Percentiles rank a stretch among this genome's conserved stretches.
phyloP scores from a whole-genome alignment of 2,329 filamentous ascomycete species.

The Colletotrichum sp. region DNA sequence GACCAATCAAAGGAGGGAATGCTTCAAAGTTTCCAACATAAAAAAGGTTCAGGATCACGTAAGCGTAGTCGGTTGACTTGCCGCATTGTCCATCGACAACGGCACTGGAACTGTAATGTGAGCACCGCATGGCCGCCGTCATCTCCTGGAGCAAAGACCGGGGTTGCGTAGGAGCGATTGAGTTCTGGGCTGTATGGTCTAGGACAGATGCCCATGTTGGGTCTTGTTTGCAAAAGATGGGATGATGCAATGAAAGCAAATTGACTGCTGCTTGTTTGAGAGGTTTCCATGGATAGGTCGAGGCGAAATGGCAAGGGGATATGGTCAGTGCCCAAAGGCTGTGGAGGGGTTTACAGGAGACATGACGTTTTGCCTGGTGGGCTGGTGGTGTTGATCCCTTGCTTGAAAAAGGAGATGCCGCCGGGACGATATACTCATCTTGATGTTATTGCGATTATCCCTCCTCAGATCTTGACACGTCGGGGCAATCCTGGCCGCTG shows the following conservation, averaged over 20 bases:
- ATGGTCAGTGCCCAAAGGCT: background rate
- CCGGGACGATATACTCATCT: background rate
- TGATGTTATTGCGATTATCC: background rate
- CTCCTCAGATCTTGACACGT: background rate
- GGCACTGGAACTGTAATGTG: background rate
- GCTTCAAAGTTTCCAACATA: background rate
- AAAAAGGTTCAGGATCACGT: background rate
- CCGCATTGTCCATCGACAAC: background rate
- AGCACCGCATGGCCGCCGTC: background rate
- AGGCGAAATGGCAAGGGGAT: background rate
- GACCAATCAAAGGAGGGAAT: background rate
- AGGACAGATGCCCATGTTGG: background rate
- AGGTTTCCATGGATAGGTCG: background rate
- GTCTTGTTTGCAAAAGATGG: background rate
- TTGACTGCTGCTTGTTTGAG: background rate
- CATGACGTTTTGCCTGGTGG: conserved; percentile 7
- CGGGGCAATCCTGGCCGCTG: background rate
- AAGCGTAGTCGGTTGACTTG: background rate
- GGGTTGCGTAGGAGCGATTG: background rate
- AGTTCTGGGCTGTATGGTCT: background rate
- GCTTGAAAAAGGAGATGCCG: background rate
- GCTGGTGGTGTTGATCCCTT: background rate
- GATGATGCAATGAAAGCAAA: background rate
- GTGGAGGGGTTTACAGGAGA: background rate
- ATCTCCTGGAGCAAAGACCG: background rate